A percentile compares a stretch with the other conserved stretches of the same genome.
phyloP scores from a whole-genome alignment of 257 asterid species.

The Verbena officinalis region DNA sequence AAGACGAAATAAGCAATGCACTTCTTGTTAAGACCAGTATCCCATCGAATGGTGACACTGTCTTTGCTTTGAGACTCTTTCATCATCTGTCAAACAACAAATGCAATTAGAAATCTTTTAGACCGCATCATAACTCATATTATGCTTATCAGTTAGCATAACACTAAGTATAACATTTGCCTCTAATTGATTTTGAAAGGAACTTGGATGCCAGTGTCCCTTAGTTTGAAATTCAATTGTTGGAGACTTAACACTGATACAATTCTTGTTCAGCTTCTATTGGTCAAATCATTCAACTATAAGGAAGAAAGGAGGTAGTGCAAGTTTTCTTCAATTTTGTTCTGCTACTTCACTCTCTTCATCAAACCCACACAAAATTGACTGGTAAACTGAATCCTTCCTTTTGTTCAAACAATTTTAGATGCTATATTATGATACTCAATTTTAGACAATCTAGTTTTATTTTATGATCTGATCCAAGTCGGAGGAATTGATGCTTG shows the following conservation, averaged over 20 bases:
- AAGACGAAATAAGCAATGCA: constrained; percentile 92
- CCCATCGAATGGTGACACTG: constrained; percentile 89
- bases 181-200: constrained; percentile 1
- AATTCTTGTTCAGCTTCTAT: background rate
- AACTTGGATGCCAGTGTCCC: constrained; percentile 1
- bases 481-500: constrained; percentile 19
- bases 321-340: background rate
- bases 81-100: constrained; percentile 75
- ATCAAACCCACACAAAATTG: constrained; percentile 9
- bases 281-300: background rate
- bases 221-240: background rate
- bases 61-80: constrained; percentile 99
- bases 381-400: constrained; percentile 5
- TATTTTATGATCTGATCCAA: constrained; percentile 7
- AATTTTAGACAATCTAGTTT: background rate
- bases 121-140: constrained; percentile 1
- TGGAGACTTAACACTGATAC: background rate
- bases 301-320: background rate
- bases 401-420: background rate
- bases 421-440: background rate
- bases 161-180: background rate
- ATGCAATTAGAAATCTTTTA: constrained; percentile 14
- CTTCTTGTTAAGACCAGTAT: constrained; percentile 96
- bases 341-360: constrained; percentile 2
- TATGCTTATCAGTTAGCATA: background rate